Conservation (phyloP, 306 rosid genomes). For the Gastrolobium bilobum region DNA sequence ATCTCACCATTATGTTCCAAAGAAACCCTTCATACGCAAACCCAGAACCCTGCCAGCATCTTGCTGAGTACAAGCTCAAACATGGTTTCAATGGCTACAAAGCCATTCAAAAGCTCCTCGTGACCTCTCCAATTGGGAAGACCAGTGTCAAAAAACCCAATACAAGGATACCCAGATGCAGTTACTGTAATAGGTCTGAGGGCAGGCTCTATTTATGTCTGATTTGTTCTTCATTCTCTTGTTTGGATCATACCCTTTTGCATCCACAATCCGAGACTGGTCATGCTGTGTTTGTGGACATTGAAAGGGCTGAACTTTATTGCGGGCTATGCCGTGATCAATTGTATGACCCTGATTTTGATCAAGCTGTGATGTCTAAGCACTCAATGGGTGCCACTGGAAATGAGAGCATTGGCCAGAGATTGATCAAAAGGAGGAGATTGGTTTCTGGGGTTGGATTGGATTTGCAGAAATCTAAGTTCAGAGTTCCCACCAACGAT, state of each 20-base stretch:
- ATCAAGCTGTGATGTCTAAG: conserved; percentile 77
- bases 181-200: conserved; percentile 68
- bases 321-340: conserved; percentile 87
- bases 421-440: conserved; percentile 82
- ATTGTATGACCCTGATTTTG: conserved; percentile 90
- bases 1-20: conserved; percentile 56
- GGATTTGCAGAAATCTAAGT: conserved; percentile 61
- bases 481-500: conserved; percentile 54
- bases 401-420: conserved; percentile 77
- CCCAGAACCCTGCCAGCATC: conserved; percentile 84
- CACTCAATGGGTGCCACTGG: conserved; percentile 58
- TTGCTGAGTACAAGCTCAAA: conserved; percentile 81
- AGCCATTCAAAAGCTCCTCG: conserved; percentile 71
- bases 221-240: conserved; percentile 77
- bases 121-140: conserved; percentile 71
- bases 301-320: conserved; percentile 86
- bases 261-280: conserved; percentile 63
- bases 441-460: conserved; percentile 58
- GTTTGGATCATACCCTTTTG: conserved; percentile 69
- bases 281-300: conserved; percentile 79
- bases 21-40: conserved; percentile 72
- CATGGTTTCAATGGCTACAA: conserved; percentile 76
- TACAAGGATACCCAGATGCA: conserved; percentile 72
- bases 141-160: conserved; percentile 64
- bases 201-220: conserved; percentile 78